phyloP scores from a whole-genome alignment of 2,329 filamentous ascomycete species.

The Ilyonectria mors-panacis region DNA sequence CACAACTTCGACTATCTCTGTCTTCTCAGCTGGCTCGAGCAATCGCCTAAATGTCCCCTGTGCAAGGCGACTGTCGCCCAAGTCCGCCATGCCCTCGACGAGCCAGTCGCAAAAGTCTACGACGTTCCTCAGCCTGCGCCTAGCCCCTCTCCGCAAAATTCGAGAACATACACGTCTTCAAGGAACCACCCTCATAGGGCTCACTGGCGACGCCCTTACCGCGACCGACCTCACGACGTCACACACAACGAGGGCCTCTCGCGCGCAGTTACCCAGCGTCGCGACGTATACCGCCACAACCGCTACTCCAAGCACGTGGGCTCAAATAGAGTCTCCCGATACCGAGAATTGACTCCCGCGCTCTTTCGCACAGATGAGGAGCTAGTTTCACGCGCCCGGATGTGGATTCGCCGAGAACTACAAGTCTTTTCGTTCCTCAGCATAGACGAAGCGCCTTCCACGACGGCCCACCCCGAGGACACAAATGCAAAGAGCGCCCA shows the following conservation, averaged over 20 bases:
- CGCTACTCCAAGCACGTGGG: constrained; percentile 88
- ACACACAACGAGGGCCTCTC: constrained; percentile 23
- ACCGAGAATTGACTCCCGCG: constrained; percentile 79
- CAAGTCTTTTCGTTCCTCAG: constrained; percentile 84
- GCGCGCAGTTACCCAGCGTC: constrained; percentile 64
- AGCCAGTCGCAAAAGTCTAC: constrained; percentile 63
- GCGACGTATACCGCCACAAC: constrained; percentile 79
- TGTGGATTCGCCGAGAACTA: constrained; percentile 87
- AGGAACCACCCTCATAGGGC: constrained; percentile 13
- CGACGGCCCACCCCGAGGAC: constrained; percentile 16
- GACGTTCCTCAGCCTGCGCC: constrained; percentile 65
- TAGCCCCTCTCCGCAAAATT: constrained; percentile 47
- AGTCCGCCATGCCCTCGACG: constrained; percentile 76
- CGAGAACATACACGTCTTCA: constrained; percentile 17
- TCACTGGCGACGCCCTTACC: constrained; percentile 27
- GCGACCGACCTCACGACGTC: constrained; percentile 24
- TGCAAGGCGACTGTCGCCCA: constrained; percentile 74
- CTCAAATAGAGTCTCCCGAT: constrained; percentile 82
- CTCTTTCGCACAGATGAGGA: constrained; percentile 75
- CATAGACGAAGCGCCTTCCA: constrained; percentile 44
- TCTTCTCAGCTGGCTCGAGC: constrained; percentile 84
- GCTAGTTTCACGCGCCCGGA: constrained; percentile 82
- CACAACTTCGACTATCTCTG: constrained; percentile 88
- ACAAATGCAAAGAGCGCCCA: constrained; percentile 16
- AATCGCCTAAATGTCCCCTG: constrained; percentile 81